Percentiles rank a stretch among this genome's conserved stretches.
These are phyloP conservation scores for Sideroxylon spinosum DNA, from an alignment of 179 eudicot genomes.

Conservation along the genomic window DNA sequence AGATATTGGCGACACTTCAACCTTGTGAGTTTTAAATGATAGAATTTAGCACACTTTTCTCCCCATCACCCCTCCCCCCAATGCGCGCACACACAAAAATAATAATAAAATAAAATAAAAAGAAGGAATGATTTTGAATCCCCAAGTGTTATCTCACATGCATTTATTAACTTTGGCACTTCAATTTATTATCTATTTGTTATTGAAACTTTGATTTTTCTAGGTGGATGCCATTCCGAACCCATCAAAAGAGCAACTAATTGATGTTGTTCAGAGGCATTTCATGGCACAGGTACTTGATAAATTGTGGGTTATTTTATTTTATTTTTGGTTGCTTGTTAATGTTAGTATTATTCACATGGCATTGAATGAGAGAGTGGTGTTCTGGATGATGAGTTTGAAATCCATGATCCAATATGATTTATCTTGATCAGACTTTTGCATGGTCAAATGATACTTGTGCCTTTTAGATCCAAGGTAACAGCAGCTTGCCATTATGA, in stretches of 20 bases:
- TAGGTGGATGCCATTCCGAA: constrained; percentile 54
- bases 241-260: constrained; percentile 59
- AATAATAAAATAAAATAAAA: no score
- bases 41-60: neutral
- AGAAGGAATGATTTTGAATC: neutral
- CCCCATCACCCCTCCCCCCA: no score
- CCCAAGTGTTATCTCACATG: neutral
- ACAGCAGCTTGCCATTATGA: neutral
- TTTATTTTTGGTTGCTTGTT: neutral
- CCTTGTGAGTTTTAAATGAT: constrained; percentile 41
- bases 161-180: neutral
- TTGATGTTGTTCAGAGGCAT: constrained; percentile 67
- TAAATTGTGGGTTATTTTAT: neutral
- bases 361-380: neutral
- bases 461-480: neutral
- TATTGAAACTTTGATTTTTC: neutral
- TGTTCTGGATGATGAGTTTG: neutral
- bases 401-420: neutral
- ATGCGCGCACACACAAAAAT: no score
- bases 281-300: constrained; percentile 58
- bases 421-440: neutral
- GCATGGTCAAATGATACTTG: no score
- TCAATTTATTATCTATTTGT: neutral
- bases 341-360: neutral
- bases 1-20: constrained; percentile 67